Evolutionary conservation across 495 filamentous ascomycete species (phyloP).

Genomic region (Trichoderma gamsii): DNA sequence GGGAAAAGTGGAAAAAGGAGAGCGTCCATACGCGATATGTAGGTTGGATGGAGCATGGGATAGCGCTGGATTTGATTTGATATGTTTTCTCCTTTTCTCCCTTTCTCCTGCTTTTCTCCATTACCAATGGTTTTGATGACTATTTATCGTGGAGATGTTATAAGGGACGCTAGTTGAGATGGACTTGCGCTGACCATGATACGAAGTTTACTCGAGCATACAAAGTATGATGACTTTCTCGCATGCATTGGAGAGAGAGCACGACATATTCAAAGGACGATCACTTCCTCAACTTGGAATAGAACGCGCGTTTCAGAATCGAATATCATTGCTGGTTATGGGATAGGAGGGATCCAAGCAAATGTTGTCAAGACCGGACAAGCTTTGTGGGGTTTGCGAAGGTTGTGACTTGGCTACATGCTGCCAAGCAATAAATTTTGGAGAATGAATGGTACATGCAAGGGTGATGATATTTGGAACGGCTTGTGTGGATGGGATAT

Average conservation of each 20-base stretch:
- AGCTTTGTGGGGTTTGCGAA: constrained; percentile 7
- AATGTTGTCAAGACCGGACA: constrained; percentile 18
- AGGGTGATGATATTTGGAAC: not conserved
- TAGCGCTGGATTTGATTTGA: too few relatives aligned
- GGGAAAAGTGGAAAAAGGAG: too few relatives aligned
- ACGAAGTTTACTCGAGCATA: not conserved
- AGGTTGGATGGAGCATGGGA: too few relatives aligned
- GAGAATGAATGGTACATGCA: not conserved
- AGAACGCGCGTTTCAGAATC: constrained; percentile 13
- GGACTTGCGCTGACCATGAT: too few relatives aligned
- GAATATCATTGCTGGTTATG: constrained; percentile 8
- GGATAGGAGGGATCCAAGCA: constrained; percentile 1
- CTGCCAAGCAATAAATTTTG: not conserved
- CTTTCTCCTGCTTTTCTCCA: too few relatives aligned
- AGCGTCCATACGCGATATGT: too few relatives aligned
- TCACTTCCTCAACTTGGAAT: constrained; percentile 9
- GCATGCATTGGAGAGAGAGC: not conserved
- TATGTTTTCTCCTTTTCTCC: too few relatives aligned
- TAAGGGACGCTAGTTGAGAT: too few relatives aligned
- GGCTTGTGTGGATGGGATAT: not conserved
- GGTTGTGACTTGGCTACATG: not conserved
- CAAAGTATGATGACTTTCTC: not conserved
- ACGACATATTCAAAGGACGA: not conserved
- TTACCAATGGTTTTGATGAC: too few relatives aligned
- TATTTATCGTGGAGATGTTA: too few relatives aligned